phyloP scores from a whole-genome alignment of 2,329 filamentous ascomycete species.

The Microsporum audouinii region DNA sequence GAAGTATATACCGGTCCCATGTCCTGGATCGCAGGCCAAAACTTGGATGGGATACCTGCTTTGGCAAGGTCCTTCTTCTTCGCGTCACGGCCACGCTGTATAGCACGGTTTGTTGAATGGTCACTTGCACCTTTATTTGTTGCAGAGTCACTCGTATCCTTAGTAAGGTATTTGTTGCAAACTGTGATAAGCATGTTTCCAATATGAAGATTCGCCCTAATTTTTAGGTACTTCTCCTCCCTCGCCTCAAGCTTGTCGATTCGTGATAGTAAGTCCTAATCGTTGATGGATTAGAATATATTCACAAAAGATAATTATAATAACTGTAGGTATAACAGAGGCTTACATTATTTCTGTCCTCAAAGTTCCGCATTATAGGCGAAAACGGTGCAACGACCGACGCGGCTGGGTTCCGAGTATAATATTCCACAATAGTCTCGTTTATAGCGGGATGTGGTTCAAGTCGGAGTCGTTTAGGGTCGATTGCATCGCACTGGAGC shows the following conservation, averaged over 20 bases:
- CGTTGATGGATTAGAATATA: background rate
- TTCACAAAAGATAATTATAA: background rate
- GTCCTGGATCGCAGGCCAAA: background rate
- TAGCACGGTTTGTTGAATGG: background rate
- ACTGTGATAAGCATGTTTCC: background rate
- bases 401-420: background rate
- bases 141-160: background rate
- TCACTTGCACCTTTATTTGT: background rate
- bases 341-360: background rate
- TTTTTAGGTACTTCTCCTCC: background rate
- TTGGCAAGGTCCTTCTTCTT: constrained; percentile 1
- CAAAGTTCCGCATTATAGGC: background rate
- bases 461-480: background rate
- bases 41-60: background rate
- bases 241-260: background rate
- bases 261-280: background rate
- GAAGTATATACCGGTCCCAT: constrained; percentile 1
- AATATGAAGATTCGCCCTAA: background rate
- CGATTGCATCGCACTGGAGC: background rate
- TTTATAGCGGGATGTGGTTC: background rate
- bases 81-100: background rate
- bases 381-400: background rate
- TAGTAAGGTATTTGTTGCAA: background rate
- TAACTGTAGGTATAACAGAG: background rate
- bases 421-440: background rate